Conservation (phyloP, 2,329 filamentous ascomycete genomes). For the Sordariomycetes sp. region DNA sequence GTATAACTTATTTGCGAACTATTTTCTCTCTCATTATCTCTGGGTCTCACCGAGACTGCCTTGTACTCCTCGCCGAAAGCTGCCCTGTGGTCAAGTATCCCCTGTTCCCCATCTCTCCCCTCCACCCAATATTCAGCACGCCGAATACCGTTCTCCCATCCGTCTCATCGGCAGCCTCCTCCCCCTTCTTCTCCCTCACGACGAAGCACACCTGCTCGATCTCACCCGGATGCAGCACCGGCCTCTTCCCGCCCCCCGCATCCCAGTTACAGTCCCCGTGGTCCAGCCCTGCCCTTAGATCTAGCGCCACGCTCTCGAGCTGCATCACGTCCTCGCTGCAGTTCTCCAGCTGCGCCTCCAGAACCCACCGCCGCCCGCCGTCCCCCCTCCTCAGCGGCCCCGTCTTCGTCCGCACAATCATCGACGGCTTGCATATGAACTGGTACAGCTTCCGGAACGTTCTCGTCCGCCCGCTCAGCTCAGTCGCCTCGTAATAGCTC, state of each 20-base stretch:
- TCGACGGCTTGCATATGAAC: constrained; percentile 81
- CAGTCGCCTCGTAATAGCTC: constrained; percentile 81
- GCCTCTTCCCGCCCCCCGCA: constrained; percentile 28
- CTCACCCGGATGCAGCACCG: constrained; percentile 51
- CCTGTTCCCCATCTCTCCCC: constrained; percentile 78
- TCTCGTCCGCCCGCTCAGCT: constrained; percentile 59
- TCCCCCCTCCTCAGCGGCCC: constrained; percentile 40
- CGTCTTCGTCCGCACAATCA: constrained; percentile 86
- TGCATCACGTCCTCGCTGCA: constrained; percentile 75
- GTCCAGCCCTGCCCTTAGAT: constrained; percentile 37
- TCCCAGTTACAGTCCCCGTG: constrained; percentile 50
- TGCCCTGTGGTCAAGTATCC: constrained; percentile 83
- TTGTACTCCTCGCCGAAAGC: constrained; percentile 42
- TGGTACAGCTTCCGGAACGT: constrained; percentile 95
- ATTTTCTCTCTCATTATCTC: not conserved
- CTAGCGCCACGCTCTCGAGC: constrained; percentile 55
- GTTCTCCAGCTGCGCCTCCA: constrained; percentile 95
- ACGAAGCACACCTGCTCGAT: constrained; percentile 58
- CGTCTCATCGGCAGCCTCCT: constrained; percentile 23
- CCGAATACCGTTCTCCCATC: constrained; percentile 62
- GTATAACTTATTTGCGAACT: constrained; percentile 13
- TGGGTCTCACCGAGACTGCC: not conserved
- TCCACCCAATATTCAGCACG: constrained; percentile 78
- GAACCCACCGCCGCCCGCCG: constrained; percentile 46
- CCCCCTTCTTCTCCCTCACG: constrained; percentile 32